A percentile compares a stretch with the other conserved stretches of the same genome.
Evolutionary conservation across 2,329 filamentous ascomycete species (phyloP).

Genomic region (Botrytis fragariae): DNA sequence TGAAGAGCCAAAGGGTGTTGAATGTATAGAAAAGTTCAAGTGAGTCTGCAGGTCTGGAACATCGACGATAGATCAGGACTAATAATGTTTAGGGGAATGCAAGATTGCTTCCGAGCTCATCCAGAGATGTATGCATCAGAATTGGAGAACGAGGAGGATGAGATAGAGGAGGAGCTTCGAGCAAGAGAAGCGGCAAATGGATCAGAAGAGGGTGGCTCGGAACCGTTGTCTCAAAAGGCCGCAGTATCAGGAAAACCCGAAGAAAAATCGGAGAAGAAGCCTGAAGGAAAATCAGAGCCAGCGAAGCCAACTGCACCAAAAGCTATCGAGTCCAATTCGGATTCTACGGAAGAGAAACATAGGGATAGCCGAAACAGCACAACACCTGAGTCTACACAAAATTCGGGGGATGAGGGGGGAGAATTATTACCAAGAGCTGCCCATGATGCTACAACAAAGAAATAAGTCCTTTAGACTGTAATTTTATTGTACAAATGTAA

Average conservation of each 20-base stretch:
- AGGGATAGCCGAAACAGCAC: not conserved
- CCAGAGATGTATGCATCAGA: constrained; percentile 92
- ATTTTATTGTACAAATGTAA: constrained; percentile 32
- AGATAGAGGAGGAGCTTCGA: constrained; percentile 40
- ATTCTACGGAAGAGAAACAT: not conserved
- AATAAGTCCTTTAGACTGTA: constrained; percentile 23
- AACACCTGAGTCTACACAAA: constrained; percentile 25
- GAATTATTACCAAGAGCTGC: constrained; percentile 49
- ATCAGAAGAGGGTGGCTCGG: constrained; percentile 18
- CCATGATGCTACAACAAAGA: constrained; percentile 42
- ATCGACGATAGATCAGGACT: constrained; percentile 23
- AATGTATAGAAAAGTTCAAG: constrained; percentile 98
- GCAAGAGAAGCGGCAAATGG: constrained; percentile 28
- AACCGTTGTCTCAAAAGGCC: constrained; percentile 15
- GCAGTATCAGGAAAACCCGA: not conserved
- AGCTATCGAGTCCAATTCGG: not conserved
- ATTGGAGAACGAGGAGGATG: constrained; percentile 73
- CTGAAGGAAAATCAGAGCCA: not conserved
- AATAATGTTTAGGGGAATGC: constrained; percentile 71
- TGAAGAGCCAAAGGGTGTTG: constrained; percentile 95
- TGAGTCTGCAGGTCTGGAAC: constrained; percentile 48
- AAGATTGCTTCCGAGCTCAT: constrained; percentile 90
- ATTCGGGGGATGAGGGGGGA: constrained; percentile 42
- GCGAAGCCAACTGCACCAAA: constrained; percentile 12
- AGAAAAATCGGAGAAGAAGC: not conserved